phyloP scores from a whole-genome alignment of 495 filamentous ascomycete genomes.

The Jackrogersella multiformis region DNA sequence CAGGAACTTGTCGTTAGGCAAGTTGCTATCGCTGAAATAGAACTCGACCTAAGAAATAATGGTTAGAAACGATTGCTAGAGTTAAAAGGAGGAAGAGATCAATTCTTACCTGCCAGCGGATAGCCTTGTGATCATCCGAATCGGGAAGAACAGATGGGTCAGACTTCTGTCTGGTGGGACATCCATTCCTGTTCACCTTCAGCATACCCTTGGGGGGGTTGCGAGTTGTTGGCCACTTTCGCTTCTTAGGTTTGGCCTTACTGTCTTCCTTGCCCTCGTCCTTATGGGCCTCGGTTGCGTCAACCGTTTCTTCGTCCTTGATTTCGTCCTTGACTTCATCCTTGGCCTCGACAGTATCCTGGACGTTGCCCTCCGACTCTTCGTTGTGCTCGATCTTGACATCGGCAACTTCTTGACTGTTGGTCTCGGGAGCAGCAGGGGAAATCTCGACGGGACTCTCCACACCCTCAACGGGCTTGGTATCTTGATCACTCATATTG shows the following conservation, averaged over 20 bases:
- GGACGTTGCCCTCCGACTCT: conserved; percentile 9
- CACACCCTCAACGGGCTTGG: conserved; percentile 40
- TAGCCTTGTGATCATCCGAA: conserved; percentile 74
- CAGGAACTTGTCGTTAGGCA: conserved; percentile 87
- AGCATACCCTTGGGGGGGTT: conserved; percentile 37
- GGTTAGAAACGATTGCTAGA: conserved; percentile 31
- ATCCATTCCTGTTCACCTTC: conserved; percentile 29
- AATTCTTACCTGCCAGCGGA: conserved; percentile 76
- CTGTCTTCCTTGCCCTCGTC: conserved; percentile 9
- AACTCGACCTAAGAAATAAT: conserved; percentile 79
- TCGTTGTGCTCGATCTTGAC: conserved; percentile 17
- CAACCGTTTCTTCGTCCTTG: conserved; percentile 28
- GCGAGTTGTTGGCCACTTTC: conserved; percentile 11
- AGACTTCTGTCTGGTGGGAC: conserved; percentile 61
- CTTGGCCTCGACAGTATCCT: conserved; percentile 13
- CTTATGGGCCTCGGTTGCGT: neutral
- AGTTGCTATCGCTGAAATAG: conserved; percentile 94
- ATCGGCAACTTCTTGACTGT: conserved; percentile 10
- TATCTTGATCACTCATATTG: conserved; percentile 44
- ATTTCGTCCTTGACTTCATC: conserved; percentile 23
- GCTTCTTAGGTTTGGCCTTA: neutral
- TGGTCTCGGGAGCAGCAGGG: conserved; percentile 13
- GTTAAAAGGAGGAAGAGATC: neutral
- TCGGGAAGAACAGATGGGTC: conserved; percentile 69
- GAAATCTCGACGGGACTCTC: conserved; percentile 1